Evolutionary conservation across 768 basidiomycete genomes (phyloP).

Genomic region (Leccinum imitatum): DNA sequence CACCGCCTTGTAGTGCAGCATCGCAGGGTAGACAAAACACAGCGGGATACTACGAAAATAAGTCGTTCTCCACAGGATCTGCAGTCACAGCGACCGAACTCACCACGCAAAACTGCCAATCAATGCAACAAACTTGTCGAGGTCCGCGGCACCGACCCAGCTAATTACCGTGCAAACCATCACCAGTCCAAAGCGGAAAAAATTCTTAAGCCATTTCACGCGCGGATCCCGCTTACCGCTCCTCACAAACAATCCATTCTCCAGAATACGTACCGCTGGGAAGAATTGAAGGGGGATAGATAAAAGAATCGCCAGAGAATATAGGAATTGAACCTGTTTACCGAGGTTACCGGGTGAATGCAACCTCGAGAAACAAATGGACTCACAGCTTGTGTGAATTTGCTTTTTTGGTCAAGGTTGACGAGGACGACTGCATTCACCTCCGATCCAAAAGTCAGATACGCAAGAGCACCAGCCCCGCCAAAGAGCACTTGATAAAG

Average conservation of each 20-base stretch:
- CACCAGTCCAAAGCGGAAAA: slow-evolving; percentile 75
- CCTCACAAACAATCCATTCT: slow-evolving; percentile 87
- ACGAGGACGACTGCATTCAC: slow-evolving; percentile 94
- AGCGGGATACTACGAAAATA: slow-evolving; percentile 69
- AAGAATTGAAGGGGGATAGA: slow-evolving; percentile 95
- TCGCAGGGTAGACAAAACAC: slow-evolving; percentile 91
- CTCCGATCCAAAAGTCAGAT: slow-evolving; percentile 82
- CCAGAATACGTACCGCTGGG: slow-evolving; percentile 96
- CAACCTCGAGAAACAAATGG: slow-evolving; percentile 21
- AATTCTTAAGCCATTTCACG: slow-evolving; percentile 97
- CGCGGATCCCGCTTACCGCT: slow-evolving; percentile 79
- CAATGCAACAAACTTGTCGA: slow-evolving; percentile 95
- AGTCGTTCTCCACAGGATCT: slow-evolving; percentile 12
- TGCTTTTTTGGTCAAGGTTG: slow-evolving; percentile 82
- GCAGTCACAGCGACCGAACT: slow-evolving; percentile 24
- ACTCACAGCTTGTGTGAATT: slow-evolving; percentile 83
- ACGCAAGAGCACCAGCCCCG: slow-evolving; percentile 83
- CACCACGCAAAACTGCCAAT: slow-evolving; percentile 94
- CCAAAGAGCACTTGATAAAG: slow-evolving; percentile 69
- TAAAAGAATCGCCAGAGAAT: slow-evolving; percentile 89
- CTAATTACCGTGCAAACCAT: slow-evolving; percentile 79
- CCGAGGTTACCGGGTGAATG: slow-evolving; percentile 1
- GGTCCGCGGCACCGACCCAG: slow-evolving; percentile 79
- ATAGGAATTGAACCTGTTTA: slow-evolving; percentile 73
- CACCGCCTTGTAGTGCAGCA: slow-evolving; percentile 89